Evolutionary conservation across 2,329 filamentous ascomycete species (phyloP).

Genomic region (Bertia moriformis): DNA sequence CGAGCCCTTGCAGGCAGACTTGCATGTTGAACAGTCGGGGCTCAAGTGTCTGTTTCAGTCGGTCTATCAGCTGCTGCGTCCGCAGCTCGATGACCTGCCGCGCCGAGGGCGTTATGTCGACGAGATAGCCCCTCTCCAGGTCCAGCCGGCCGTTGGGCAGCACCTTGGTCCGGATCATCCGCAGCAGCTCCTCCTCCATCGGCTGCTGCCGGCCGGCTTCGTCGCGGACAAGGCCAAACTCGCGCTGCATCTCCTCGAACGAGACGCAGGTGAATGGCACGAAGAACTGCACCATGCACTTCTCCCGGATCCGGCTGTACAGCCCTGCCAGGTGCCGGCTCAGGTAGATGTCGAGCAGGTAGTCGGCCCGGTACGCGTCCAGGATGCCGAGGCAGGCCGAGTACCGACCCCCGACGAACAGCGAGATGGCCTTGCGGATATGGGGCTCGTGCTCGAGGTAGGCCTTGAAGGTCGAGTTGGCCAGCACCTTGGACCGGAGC

Average conservation of each 20-base stretch:
- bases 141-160: constrained; percentile 13
- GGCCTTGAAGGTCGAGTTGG: constrained; percentile 43
- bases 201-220: constrained; percentile 10
- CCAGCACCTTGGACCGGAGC: constrained; percentile 41
- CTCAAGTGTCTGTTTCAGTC: too few species aligned
- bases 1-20: too few species aligned
- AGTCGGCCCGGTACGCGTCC: constrained; percentile 47
- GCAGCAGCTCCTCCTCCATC: constrained; percentile 39
- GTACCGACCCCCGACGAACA: constrained; percentile 54
- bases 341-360: constrained; percentile 49
- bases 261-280: constrained; percentile 50
- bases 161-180: constrained; percentile 37
- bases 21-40: too few species aligned
- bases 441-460: constrained; percentile 58
- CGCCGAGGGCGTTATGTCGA: too few species aligned
- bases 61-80: too few species aligned
- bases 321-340: constrained; percentile 36
- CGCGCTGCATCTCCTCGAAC: constrained; percentile 41
- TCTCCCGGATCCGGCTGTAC: constrained; percentile 42
- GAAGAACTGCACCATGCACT: constrained; percentile 54
- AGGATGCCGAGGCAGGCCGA: constrained; percentile 47
- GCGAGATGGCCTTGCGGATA: constrained; percentile 50
- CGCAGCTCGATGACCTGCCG: too few species aligned
- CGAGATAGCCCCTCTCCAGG: background rate
- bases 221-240: constrained; percentile 35